Base-by-base conservation (phyloP, 495 filamentous ascomycete genomes). In the Aspergillus mulundensis region DNA sequence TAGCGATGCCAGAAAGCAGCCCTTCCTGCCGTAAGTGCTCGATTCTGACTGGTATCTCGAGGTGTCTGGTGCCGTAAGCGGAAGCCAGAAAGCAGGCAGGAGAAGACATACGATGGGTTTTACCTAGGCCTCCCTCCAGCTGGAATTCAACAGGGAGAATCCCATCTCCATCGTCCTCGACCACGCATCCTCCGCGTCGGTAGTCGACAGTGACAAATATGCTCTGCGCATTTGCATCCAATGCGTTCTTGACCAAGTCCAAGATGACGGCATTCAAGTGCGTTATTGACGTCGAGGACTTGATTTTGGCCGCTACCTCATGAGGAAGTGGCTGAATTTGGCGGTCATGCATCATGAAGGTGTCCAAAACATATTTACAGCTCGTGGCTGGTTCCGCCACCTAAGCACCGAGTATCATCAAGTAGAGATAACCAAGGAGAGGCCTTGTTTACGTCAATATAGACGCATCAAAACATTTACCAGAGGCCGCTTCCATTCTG, bases 81-180 rank as follows among this genome's bases (percentile, higher is more conserved):
- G 1, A n/a, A 40, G 3, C 1, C 21, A 18, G 2, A 24, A n/a
- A 23, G 16, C 10, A 38, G 14, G 30, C 5, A 8, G 45, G 24
- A 40, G 50, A 34, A 19, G 46, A 77, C 85, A 60, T 71, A 89
- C 88, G 81, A 64, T 95, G 84, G 53, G 86, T 75, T 60, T 84
- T 87, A 44, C 87, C 89, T 30, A 96, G 72, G 2, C 87, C 87
- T 8, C 94, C 88, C 41, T 70, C 69, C n/a, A 81, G 75, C 10
- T 66, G 61, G 59, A 96, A 96, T 56, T 93, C 89, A 12, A 63
- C 56, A 2, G 89, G 87, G 12, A 71, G 67, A 50, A 98, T 95
- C 0, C 94, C 94, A 48, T 79, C 45, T 1, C 94, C 94, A 74
- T 97, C 81, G 67, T 98, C 94, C 69, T 96, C 91, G 15, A 97